Evolutionary conservation across 495 filamentous ascomycete genomes (phyloP).

Genomic region (Rhizodiscina lignyota): DNA sequence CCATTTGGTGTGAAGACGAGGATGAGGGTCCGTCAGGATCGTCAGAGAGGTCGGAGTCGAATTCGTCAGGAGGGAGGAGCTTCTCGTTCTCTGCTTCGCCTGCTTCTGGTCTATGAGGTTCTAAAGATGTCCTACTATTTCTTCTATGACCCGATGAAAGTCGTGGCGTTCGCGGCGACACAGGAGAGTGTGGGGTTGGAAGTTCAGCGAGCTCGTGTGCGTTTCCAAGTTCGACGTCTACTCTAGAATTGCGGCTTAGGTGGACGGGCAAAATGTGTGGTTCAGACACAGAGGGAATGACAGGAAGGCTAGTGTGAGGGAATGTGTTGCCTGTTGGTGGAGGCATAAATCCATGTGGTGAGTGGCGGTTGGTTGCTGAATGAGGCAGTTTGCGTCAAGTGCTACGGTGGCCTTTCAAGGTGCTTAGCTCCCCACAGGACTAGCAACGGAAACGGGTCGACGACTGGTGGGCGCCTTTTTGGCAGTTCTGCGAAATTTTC

Average conservation of each 20-base stretch:
- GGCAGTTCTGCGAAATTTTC: too few species aligned
- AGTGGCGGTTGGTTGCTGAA: too few species aligned
- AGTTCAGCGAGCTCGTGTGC: not conserved
- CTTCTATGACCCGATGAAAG: not conserved
- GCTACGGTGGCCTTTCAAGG: too few species aligned
- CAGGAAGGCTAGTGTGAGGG: conserved; percentile 7
- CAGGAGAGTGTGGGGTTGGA: not conserved
- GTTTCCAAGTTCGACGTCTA: conserved; percentile 6
- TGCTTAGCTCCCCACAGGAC: too few species aligned
- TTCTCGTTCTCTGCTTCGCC: not conserved
- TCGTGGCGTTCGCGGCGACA: not conserved
- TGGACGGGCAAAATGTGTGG: conserved; percentile 9
- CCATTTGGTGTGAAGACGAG: too few species aligned
- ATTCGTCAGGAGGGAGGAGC: conserved; percentile 2
- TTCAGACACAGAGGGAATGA: conserved; percentile 8
- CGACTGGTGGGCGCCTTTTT: too few species aligned
- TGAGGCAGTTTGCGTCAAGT: too few species aligned
- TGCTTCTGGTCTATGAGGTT: not conserved
- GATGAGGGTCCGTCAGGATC: too few species aligned
- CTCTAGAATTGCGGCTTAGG: conserved; percentile 4
- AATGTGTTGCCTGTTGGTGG: conserved; percentile 13
- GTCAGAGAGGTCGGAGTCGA: conserved; percentile 8
- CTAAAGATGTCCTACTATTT: not conserved
- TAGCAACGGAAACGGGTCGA: too few species aligned
- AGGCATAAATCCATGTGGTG: conserved; percentile 20